Conservation (phyloP, 331 rosid genomes). For the Ulmus americana region DNA sequence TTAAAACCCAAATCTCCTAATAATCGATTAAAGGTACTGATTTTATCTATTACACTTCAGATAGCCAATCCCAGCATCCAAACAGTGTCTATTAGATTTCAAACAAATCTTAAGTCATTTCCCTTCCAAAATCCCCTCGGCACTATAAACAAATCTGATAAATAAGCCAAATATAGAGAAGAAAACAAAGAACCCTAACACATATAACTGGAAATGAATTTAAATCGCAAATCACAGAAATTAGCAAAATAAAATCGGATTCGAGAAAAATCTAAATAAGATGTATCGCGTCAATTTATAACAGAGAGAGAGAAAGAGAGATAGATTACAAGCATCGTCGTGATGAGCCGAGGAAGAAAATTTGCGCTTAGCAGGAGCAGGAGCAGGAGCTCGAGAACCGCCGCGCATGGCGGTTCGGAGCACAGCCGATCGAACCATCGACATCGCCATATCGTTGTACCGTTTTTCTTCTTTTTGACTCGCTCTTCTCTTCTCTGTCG, state of each 20-base stretch:
- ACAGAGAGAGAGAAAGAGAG: neutral
- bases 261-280: neutral
- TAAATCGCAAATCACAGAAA: neutral
- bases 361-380: constrained; percentile 49
- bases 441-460: constrained; percentile 52
- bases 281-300: neutral
- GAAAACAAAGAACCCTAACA: neutral
- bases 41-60: neutral
- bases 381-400: constrained; percentile 39
- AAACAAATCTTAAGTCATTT: neutral
- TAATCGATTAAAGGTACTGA: neutral
- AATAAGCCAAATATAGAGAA: too few species aligned
- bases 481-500: too few species aligned
- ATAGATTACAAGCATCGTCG: constrained; percentile 62
- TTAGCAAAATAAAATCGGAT: neutral
- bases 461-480: constrained; percentile 3
- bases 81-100: neutral
- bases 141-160: neutral
- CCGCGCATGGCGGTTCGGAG: constrained; percentile 63
- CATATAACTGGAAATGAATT: neutral
- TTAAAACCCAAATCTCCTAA: neutral
- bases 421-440: constrained; percentile 61
- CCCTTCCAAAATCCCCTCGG: neutral
- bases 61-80: neutral
- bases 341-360: constrained; percentile 62